Percentiles rank a stretch among this genome's conserved stretches.
phyloP scores from a whole-genome alignment of 2,329 filamentous ascomycete genomes.

The Alternaria postmessia region DNA sequence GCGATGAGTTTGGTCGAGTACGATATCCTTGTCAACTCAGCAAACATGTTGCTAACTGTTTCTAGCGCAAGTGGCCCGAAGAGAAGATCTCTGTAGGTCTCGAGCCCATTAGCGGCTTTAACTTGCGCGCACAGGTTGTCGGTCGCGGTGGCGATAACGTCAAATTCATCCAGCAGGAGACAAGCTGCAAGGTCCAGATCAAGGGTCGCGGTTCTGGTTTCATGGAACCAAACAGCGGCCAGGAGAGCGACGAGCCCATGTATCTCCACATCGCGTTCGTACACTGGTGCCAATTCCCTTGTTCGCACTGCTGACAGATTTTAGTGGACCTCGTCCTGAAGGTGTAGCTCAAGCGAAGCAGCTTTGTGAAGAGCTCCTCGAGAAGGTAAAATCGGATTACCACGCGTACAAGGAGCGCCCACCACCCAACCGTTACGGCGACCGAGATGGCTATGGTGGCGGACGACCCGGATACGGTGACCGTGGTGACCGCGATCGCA shows the following conservation, averaged over 20 bases:
- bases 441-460: constrained; percentile 48
- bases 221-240: constrained; percentile 85
- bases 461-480: constrained; percentile 53
- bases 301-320: constrained; percentile 16
- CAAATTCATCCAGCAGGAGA: constrained; percentile 97
- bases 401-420: constrained; percentile 82
- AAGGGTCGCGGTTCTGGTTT: constrained; percentile 96
- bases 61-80: constrained; percentile 96
- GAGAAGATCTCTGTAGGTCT: constrained; percentile 91
- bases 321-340: constrained; percentile 82
- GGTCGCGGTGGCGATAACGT: constrained; percentile 94
- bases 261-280: constrained; percentile 92
- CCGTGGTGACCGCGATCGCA: constrained; percentile 53
- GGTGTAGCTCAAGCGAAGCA: constrained; percentile 89
- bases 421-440: constrained; percentile 58
- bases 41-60: constrained; percentile 32
- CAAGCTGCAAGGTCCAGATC: constrained; percentile 94
- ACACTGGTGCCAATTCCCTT: constrained; percentile 4
- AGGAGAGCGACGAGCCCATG: constrained; percentile 95
- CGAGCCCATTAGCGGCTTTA: constrained; percentile 92
- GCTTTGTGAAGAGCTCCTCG: constrained; percentile 86
- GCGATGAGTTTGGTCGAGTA: constrained; percentile 90
- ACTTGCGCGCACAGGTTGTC: constrained; percentile 93
- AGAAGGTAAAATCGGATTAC: constrained; percentile 87
- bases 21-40: constrained; percentile 31